Percentiles rank a stretch among this genome's conserved stretches.
phyloP scores from a whole-genome alignment of 768 basidiomycete genomes.

The Suillus tomentosus region DNA sequence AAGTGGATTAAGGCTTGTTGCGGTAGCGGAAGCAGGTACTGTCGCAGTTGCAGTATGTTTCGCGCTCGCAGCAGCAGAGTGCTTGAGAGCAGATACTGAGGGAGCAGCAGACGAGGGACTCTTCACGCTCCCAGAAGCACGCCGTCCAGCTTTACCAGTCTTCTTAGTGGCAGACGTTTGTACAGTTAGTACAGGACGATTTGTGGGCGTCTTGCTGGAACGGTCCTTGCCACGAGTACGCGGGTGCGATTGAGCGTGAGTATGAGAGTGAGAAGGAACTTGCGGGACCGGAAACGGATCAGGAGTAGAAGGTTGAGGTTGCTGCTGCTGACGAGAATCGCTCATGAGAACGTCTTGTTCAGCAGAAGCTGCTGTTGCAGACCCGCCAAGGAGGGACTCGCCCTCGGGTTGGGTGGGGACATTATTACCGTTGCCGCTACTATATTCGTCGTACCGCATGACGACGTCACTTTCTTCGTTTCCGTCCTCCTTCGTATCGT shows the following conservation, averaged over 20 bases:
- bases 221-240: slow-evolving; percentile 41
- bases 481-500: not conserved
- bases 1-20: slow-evolving; percentile 55
- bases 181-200: slow-evolving; percentile 62
- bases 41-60: slow-evolving; percentile 24
- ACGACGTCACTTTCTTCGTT: not conserved
- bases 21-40: slow-evolving; percentile 61
- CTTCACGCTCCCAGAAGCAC: not conserved
- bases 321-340: slow-evolving; percentile 24
- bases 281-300: slow-evolving; percentile 34
- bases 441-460: slow-evolving; percentile 25
- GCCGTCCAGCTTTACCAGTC: not conserved
- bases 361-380: not conserved
- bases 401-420: slow-evolving; percentile 11
- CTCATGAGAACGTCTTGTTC: slow-evolving; percentile 30
- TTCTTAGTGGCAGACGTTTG: slow-evolving; percentile 45
- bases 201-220: slow-evolving; percentile 34
- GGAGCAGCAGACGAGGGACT: slow-evolving; percentile 1
- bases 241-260: slow-evolving; percentile 59
- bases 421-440: slow-evolving; percentile 3
- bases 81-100: not conserved
- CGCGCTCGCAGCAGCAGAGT: not conserved
- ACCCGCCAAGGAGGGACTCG: slow-evolving; percentile 6
- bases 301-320: slow-evolving; percentile 1
- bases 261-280: slow-evolving; percentile 30